phyloP scores from a whole-genome alignment of 2,329 filamentous ascomycete genomes.

The Nannizzia gypsea region DNA sequence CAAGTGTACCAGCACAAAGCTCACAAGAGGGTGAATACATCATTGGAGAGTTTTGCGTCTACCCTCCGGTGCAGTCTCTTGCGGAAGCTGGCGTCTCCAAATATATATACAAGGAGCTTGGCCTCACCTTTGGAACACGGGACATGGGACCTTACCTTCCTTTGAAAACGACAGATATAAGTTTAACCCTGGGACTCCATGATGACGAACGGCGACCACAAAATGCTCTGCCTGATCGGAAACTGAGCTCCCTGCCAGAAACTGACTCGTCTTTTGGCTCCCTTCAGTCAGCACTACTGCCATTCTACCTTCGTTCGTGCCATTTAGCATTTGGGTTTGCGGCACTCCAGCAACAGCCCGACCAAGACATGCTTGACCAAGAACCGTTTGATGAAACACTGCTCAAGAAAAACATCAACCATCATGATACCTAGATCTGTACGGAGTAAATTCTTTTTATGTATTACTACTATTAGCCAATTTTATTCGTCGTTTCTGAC shows the following conservation, averaged over 20 bases:
- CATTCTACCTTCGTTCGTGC: conserved; percentile 28
- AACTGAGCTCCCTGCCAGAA: background rate
- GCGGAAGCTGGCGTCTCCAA: conserved; percentile 20
- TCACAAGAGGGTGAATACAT: conserved; percentile 9
- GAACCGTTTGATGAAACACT: background rate
- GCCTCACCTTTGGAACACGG: conserved; percentile 23
- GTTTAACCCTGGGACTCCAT: conserved; percentile 19
- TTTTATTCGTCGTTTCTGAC: background rate
- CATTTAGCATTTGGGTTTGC: conserved; percentile 29
- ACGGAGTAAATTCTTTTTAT: background rate
- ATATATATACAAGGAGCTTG: conserved; percentile 25
- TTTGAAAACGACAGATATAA: conserved; percentile 22
- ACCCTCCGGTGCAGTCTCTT: conserved; percentile 24
- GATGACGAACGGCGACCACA: conserved; percentile 9
- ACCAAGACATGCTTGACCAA: background rate
- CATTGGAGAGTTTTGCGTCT: conserved; percentile 24
- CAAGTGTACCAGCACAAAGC: background rate
- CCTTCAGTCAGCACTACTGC: conserved; percentile 22
- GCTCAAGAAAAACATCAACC: background rate
- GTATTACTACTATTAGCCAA: background rate
- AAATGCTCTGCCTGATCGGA: background rate
- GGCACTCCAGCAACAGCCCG: conserved; percentile 2
- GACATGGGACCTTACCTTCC: conserved; percentile 25
- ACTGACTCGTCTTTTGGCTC: conserved; percentile 3
- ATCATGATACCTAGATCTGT: background rate